A percentile compares a stretch with the other conserved stretches of the same genome.
These are phyloP conservation scores for Kurtzmaniella quercitrusa DNA, from an alignment of 1,139 yeast genomes.

Conservation along the genomic window DNA sequence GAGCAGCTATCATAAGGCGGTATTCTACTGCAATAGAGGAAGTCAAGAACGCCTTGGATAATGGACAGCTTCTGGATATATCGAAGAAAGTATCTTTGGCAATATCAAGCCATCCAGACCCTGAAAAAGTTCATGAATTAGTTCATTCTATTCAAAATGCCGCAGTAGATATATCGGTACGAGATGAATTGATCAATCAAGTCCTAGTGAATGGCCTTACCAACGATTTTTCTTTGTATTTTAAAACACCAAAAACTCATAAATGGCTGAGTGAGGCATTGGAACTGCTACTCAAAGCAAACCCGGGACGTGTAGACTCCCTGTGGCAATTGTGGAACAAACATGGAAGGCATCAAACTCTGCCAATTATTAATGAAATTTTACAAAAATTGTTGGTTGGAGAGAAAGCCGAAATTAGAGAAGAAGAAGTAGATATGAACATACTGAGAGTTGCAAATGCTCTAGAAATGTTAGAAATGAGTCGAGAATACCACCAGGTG, in stretches of 20 bases:
- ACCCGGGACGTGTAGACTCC: slow-evolving; percentile 39
- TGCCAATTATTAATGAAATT: slow-evolving; percentile 6
- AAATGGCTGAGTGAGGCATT: slow-evolving; percentile 15
- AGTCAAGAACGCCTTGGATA: neutral
- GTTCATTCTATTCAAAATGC: slow-evolving; percentile 2
- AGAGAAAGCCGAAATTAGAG: slow-evolving; percentile 7
- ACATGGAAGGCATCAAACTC: slow-evolving; percentile 13
- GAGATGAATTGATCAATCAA: slow-evolving; percentile 10
- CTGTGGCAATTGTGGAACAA: slow-evolving; percentile 31
- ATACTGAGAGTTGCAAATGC: neutral
- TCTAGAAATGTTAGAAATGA: neutral
- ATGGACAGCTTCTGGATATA: neutral
- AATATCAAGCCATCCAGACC: neutral
- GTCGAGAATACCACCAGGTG: neutral
- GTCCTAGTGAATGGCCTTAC: slow-evolving; percentile 14
- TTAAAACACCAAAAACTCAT: slow-evolving; percentile 16
- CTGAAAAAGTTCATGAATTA: slow-evolving; percentile 2
- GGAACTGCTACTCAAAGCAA: slow-evolving; percentile 23
- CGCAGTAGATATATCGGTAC: neutral
- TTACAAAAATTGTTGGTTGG: slow-evolving; percentile 7
- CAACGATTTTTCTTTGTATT: slow-evolving; percentile 33
- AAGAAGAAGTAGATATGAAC: slow-evolving; percentile 3
- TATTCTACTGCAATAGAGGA: neutral
- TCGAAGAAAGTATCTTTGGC: neutral
- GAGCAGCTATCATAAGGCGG: neutral